Evolutionary conservation across 1,139 yeast species (phyloP).

Genomic region (Blastobotrys capitulatus): DNA sequence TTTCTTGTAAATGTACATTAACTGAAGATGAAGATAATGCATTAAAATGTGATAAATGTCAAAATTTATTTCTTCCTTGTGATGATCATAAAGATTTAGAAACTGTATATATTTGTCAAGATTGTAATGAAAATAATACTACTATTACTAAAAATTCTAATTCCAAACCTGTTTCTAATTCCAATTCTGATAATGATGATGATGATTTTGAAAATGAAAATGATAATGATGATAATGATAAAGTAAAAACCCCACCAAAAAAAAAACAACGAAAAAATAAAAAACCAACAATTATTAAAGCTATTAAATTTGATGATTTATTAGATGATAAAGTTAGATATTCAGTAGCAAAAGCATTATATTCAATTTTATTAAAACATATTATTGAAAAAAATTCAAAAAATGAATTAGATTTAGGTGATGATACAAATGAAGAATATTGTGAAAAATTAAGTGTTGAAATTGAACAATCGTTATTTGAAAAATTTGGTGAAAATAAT

Average conservation of each 20-base stretch:
- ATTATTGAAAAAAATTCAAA: slow-evolving; percentile 38
- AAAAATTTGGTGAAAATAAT: slow-evolving; percentile 29
- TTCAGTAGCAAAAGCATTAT: slow-evolving; percentile 39
- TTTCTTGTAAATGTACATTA: neutral
- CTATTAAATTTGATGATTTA: slow-evolving; percentile 14
- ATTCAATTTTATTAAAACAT: slow-evolving; percentile 34
- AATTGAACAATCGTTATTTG: slow-evolving; percentile 39
- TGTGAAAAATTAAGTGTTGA: slow-evolving; percentile 38
- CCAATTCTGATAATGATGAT: neutral
- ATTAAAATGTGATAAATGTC: slow-evolving; percentile 3
- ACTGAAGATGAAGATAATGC: neutral
- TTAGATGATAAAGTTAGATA: slow-evolving; percentile 30
- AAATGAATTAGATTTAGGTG: slow-evolving; percentile 27
- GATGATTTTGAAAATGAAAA: neutral
- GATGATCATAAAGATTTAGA: neutral
- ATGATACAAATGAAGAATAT: slow-evolving; percentile 40
- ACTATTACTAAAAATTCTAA: neutral
- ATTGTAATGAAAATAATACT: slow-evolving; percentile 8
- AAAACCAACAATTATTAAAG: slow-evolving; percentile 2
- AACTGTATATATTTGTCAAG: slow-evolving; percentile 9
- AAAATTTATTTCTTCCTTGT: neutral
- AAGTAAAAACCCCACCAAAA: slow-evolving; percentile 7
- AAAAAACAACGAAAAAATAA: neutral
- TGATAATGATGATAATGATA: neutral
- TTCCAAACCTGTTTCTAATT: neutral